Evolutionary conservation across 176 grass and related monocot genomes (phyloP).

Genomic region (Eremochloa ophiuroides): DNA sequence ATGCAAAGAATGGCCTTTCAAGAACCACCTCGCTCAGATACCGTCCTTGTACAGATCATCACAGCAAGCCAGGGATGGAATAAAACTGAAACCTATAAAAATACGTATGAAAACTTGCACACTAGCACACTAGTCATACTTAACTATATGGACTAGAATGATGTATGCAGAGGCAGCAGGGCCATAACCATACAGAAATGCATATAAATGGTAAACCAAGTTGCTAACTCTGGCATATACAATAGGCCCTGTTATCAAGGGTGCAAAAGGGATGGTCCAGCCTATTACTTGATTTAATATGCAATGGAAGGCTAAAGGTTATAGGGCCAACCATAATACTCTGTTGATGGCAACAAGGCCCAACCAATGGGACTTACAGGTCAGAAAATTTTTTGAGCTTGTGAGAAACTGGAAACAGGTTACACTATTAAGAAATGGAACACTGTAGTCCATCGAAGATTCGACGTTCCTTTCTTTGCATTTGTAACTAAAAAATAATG

Average conservation of each 20-base stretch:
- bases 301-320: not conserved
- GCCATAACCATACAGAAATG: not conserved
- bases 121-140: not conserved
- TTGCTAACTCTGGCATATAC: not conserved
- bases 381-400: not conserved
- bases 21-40: conserved; percentile 14
- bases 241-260: not conserved
- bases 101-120: not conserved
- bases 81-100: not conserved
- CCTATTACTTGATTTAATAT: not conserved
- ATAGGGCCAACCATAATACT: not conserved
- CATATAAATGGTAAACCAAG: not conserved
- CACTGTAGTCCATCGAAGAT: not conserved
- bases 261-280: not conserved
- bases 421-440: not conserved
- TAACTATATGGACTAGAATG: not conserved
- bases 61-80: not conserved
- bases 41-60: not conserved
- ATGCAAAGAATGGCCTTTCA: not conserved
- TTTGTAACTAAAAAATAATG: not conserved
- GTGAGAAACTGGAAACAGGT: not conserved
- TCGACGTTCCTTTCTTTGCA: not conserved
- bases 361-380: not conserved
- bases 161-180: not conserved
- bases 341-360: not conserved